Conservation (phyloP, 805 yeast genomes). For the Kluyveromyces wickerhamii region DNA sequence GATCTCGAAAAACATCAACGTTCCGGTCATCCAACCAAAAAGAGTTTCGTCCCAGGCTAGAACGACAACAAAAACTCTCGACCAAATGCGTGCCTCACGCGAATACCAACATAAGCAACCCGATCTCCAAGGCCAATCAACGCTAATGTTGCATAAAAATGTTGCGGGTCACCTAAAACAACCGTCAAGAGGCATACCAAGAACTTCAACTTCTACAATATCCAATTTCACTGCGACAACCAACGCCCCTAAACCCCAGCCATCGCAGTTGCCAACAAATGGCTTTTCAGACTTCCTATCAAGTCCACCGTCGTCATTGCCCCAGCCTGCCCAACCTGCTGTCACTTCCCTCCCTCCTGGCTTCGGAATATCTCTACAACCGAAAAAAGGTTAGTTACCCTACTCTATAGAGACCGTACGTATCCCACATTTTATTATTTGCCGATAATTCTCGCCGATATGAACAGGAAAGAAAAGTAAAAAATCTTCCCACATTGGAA, state of each 20-base stretch:
- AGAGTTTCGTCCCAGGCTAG: slow-evolving; percentile 9
- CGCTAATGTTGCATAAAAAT: not conserved
- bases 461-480: too few relatives aligned
- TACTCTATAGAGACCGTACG: not conserved
- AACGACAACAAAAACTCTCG: too few relatives aligned
- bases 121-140: not conserved
- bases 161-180: not conserved
- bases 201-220: slow-evolving; percentile 2
- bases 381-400: slow-evolving; percentile 9
- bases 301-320: slow-evolving; percentile 5
- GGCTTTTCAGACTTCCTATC: too few relatives aligned
- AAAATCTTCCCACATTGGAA: too few relatives aligned
- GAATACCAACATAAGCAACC: too few relatives aligned
- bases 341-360: slow-evolving; percentile 34
- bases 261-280: too few relatives aligned
- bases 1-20: slow-evolving; percentile 17
- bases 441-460: too few relatives aligned
- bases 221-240: too few relatives aligned
- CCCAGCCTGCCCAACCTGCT: not conserved
- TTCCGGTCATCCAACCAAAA: slow-evolving; percentile 23
- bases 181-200: slow-evolving; percentile 7
- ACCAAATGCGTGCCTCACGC: too few relatives aligned
- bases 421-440: too few relatives aligned
- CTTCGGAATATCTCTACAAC: slow-evolving; percentile 33
- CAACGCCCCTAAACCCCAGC: too few relatives aligned